Base-by-base conservation (phyloP, 495 filamentous ascomycete genomes). In the Clohesyomyces aquaticus region DNA sequence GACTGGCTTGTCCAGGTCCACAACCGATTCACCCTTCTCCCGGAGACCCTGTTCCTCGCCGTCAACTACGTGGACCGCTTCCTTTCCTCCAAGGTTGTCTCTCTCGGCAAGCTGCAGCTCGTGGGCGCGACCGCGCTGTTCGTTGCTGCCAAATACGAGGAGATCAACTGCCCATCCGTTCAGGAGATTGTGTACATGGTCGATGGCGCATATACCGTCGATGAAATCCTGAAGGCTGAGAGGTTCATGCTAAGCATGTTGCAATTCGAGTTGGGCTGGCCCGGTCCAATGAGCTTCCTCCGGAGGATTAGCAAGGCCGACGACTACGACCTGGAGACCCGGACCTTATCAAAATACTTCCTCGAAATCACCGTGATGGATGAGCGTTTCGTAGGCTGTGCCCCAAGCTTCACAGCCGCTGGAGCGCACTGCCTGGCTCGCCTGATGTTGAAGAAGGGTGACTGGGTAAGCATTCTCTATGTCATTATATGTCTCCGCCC, bases 171-270 rank as follows among this genome's bases (percentile, higher is more conserved):
- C 71, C 94, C 94, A 9, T 94, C 95, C 0, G 85, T 98, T 11
- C 82, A 88, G 57, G 94, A 98, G 79, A 95, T 98, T 71, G 89
- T 96, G 57, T 98, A 91, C 81, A 98, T 98, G 94, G 94, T 98
- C 35, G 93, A 98, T 74, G 83, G 85, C 10, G 92, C 91, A 58
- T 98, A 96, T 73, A 86, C 82, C 10, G 80, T 84, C 10, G 93
- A 96, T 56, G 94, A 98, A 77, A 93, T 98, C 42, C 83, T 98
- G 59, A 96, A 98, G 81, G 94, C 95, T 0, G 94, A 98, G 77
- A 87, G 91, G 19, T 98, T 96, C 81, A 98, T 98, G 94, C 81
- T 98, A 38, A 93, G 82, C 74, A 95, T 96, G 87, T 82, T 98
- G 42, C 84, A 92, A 63, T 98, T 95, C 71, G 90, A 96, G 72